Conservation (phyloP, 2,329 filamentous ascomycete genomes). For the Hypoxylon sp. region DNA sequence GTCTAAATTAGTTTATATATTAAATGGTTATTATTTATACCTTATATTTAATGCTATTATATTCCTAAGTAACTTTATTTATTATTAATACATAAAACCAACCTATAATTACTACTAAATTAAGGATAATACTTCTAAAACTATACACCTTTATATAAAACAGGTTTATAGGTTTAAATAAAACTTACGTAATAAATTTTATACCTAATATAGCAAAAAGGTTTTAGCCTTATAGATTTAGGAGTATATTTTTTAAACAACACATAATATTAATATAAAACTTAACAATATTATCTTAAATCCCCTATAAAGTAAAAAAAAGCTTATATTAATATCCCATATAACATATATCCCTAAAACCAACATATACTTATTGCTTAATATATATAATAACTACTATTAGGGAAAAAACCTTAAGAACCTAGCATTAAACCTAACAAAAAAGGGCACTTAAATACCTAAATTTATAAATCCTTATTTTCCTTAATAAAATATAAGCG, state of each 20-base stretch:
- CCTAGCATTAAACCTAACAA: neutral
- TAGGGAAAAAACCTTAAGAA: neutral
- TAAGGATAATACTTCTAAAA: neutral
- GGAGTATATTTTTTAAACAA: neutral
- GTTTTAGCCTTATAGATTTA: neutral
- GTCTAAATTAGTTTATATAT: neutral
- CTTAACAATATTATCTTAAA: neutral
- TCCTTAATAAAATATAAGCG: neutral
- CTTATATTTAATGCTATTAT: neutral
- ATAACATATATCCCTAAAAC: neutral
- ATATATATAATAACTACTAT: neutral
- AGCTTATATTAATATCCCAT: too few species aligned
- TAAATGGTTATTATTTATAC: neutral
- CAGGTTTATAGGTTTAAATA: neutral
- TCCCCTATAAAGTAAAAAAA: too few species aligned
- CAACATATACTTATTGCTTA: neutral
- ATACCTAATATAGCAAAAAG: neutral
- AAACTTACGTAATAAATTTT: neutral
- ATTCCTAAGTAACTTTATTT: neutral
- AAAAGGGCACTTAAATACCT: neutral
- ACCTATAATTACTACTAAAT: neutral
- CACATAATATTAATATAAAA: neutral
- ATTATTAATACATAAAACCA: neutral
- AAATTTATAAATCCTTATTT: neutral
- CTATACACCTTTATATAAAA: neutral